Percentiles rank a stretch among this genome's conserved stretches.
Evolutionary conservation across 1,284 basidiomycete species (phyloP).

Genomic region (Kwoniella shivajii): DNA sequence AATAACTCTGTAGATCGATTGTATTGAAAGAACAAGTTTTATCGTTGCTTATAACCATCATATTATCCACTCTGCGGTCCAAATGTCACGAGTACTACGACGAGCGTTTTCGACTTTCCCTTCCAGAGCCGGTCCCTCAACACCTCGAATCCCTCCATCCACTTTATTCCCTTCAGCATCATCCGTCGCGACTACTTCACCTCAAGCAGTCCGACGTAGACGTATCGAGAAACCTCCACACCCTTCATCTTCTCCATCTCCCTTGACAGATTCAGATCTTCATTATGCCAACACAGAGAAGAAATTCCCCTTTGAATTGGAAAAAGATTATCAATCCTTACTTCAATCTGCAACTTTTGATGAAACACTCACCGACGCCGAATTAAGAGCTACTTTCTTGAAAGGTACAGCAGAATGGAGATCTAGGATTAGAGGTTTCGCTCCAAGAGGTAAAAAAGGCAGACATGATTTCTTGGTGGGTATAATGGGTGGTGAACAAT

Average conservation of each 20-base stretch:
- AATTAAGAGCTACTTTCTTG: conserved; percentile 42
- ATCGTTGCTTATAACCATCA: neutral
- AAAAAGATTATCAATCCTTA: conserved; percentile 43
- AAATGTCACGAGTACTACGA: conserved; percentile 46
- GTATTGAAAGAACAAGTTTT: no score
- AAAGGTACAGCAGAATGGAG: conserved; percentile 39
- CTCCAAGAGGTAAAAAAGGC: conserved; percentile 14
- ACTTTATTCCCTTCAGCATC: conserved; percentile 21
- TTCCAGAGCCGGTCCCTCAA: conserved; percentile 17
- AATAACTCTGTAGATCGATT: no score
- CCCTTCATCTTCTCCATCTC: conserved; percentile 19
- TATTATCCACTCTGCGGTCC: neutral
- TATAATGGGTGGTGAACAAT: conserved; percentile 13
- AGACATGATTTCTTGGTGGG: conserved; percentile 13
- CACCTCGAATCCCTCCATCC: conserved; percentile 7
- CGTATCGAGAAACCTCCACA: conserved; percentile 28
- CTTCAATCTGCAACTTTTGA: conserved; percentile 17
- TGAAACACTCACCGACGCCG: conserved; percentile 34
- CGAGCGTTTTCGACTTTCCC: conserved; percentile 26
- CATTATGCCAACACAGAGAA: conserved; percentile 13
- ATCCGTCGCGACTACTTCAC: conserved; percentile 30
- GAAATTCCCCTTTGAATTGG: conserved; percentile 36
- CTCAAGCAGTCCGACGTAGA: conserved; percentile 39
- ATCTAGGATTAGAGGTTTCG: conserved; percentile 42
- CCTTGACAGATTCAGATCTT: conserved; percentile 27